Conservation (phyloP, 495 filamentous ascomycete species). For the Parmelia sp. region DNA sequence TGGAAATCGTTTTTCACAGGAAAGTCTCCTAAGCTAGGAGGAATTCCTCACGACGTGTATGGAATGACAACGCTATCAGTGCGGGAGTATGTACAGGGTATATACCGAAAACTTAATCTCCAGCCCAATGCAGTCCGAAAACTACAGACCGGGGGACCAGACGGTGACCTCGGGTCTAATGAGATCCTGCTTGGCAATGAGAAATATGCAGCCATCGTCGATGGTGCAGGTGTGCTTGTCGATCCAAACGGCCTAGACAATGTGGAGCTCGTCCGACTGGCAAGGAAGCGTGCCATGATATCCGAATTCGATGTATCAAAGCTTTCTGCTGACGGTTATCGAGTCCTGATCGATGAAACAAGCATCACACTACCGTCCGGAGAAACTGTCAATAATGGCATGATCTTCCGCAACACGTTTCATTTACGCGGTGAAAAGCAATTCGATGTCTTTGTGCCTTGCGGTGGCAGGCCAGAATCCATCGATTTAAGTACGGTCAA, state of each 20-base stretch:
- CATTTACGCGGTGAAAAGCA: slow-evolving; percentile 70
- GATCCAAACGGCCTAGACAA: slow-evolving; percentile 85
- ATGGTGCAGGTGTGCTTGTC: slow-evolving; percentile 89
- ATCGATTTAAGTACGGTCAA: slow-evolving; percentile 83
- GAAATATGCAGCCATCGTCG: slow-evolving; percentile 87
- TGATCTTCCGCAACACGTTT: slow-evolving; percentile 92
- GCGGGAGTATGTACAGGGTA: slow-evolving; percentile 89
- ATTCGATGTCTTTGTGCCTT: slow-evolving; percentile 90
- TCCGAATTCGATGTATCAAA: slow-evolving; percentile 78
- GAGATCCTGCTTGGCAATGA: slow-evolving; percentile 95
- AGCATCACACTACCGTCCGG: slow-evolving; percentile 80
- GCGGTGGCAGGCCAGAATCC: slow-evolving; percentile 92
- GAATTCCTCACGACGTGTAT: slow-evolving; percentile 92
- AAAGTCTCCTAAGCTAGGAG: slow-evolving; percentile 90
- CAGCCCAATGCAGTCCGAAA: slow-evolving; percentile 78
- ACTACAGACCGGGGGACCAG: slow-evolving; percentile 95
- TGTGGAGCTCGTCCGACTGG: slow-evolving; percentile 74
- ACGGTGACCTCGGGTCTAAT: slow-evolving; percentile 95
- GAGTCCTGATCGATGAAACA: slow-evolving; percentile 85
- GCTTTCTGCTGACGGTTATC: slow-evolving; percentile 80
- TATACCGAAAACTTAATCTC: slow-evolving; percentile 89
- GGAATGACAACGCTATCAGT: slow-evolving; percentile 98
- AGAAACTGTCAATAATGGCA: slow-evolving; percentile 84
- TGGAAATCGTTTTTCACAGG: slow-evolving; percentile 99
- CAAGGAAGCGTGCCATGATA: slow-evolving; percentile 84